Percentiles rank a stretch among this genome's conserved stretches.
phyloP scores from a whole-genome alignment of 768 basidiomycete species.

The Auricularia sp. region DNA sequence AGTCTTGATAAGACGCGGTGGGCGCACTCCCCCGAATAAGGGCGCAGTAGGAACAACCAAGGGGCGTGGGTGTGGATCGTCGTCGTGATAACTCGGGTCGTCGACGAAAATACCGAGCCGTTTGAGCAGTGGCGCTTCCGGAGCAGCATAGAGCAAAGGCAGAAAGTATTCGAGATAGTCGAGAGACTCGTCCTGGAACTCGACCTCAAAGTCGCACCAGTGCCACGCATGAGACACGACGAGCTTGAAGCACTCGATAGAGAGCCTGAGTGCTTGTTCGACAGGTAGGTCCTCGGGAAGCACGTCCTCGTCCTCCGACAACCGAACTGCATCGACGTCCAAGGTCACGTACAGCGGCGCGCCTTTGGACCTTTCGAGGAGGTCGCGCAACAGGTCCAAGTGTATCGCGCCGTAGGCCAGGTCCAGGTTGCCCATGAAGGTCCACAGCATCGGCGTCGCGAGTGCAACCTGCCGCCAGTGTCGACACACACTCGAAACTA shows the following conservation, averaged over 20 bases:
- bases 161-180: not conserved
- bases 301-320: slow-evolving; percentile 16
- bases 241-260: slow-evolving; percentile 1
- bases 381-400: slow-evolving; percentile 32
- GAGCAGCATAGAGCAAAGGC: slow-evolving; percentile 11
- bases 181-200: slow-evolving; percentile 2
- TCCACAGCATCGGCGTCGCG: slow-evolving; percentile 18
- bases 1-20: not conserved
- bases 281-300: slow-evolving; percentile 20
- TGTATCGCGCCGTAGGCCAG: slow-evolving; percentile 24
- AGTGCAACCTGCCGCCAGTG: slow-evolving; percentile 14
- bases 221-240: not conserved
- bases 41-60: not conserved
- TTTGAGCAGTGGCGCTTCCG: slow-evolving; percentile 8
- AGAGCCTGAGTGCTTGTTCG: slow-evolving; percentile 13
- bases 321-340: slow-evolving; percentile 31
- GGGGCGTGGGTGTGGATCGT: not conserved
- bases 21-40: not conserved
- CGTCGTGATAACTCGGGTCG: not conserved
- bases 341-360: slow-evolving; percentile 39
- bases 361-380: slow-evolving; percentile 44
- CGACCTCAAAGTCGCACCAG: slow-evolving; percentile 3
- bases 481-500: slow-evolving; percentile 22
- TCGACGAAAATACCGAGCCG: not conserved
- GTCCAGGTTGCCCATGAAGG: slow-evolving; percentile 16